Percentiles rank a stretch among this genome's conserved stretches.
Evolutionary conservation across 23 red algal species (phyloP).

Genomic region (Gracilaria gracilis): DNA sequence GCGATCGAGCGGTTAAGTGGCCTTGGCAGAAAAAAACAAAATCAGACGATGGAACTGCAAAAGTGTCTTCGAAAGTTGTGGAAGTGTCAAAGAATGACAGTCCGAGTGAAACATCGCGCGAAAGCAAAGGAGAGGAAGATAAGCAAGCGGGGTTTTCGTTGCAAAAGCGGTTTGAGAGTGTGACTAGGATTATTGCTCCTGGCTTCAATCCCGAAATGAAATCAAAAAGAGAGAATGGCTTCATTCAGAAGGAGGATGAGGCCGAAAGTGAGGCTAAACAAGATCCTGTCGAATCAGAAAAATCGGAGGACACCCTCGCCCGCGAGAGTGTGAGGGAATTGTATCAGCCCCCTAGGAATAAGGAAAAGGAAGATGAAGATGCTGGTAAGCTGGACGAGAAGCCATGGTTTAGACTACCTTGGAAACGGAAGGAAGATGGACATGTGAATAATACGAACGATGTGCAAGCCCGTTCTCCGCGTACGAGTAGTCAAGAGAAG

Average conservation of each 20-base stretch:
- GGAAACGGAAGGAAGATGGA: slow-evolving; percentile 33
- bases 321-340: slow-evolving; percentile 30
- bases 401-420: slow-evolving; percentile 30
- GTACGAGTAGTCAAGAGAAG: not conserved
- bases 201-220: slow-evolving; percentile 6
- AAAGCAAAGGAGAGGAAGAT: slow-evolving; percentile 18
- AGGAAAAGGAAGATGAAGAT: not conserved
- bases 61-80: not conserved
- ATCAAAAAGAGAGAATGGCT: not conserved
- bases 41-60: not conserved
- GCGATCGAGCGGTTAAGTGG: not conserved
- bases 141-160: not conserved
- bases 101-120: not conserved
- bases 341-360: slow-evolving; percentile 15
- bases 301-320: not conserved
- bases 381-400: not conserved
- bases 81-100: not conserved
- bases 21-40: slow-evolving; percentile 15
- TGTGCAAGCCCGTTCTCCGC: not conserved
- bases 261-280: not conserved
- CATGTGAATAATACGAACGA: too few relatives aligned
- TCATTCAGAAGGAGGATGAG: not conserved
- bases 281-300: not conserved
- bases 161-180: slow-evolving; percentile 29
- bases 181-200: slow-evolving; percentile 43